Conservation (phyloP, 148 eudicot species). For the Beta vulgaris region DNA sequence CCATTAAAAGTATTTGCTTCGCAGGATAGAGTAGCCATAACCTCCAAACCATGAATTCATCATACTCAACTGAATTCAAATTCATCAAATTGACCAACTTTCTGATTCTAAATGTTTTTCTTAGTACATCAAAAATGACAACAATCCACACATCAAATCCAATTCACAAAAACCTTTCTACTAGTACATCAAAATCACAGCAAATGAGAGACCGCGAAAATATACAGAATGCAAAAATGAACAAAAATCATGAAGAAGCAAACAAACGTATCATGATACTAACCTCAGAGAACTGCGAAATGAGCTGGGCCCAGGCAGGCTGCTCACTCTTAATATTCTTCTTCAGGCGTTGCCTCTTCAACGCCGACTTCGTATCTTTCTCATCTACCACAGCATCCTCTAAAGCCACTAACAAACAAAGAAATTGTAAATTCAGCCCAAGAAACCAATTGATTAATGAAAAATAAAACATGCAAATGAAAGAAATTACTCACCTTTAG, state of each 20-base stretch:
- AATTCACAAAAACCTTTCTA: not conserved
- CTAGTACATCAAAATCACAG: too few species aligned
- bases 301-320: conserved; percentile 79
- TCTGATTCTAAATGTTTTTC: not conserved
- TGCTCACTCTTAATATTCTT: conserved; percentile 40
- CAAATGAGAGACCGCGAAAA: not conserved
- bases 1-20: not conserved
- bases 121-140: not conserved
- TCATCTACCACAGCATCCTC: conserved; percentile 38
- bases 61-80: not conserved
- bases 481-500: conserved; percentile 34
- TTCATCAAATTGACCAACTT: not conserved
- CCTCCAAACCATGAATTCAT: not conserved
- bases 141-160: not conserved
- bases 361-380: conserved; percentile 40
- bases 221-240: too few species aligned
- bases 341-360: conserved; percentile 49
- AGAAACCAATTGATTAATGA: not conserved
- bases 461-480: conserved; percentile 23
- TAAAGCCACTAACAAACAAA: not conserved
- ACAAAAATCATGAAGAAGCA: too few species aligned
- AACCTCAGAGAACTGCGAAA: conserved; percentile 84
- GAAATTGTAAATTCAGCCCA: not conserved
- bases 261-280: too few species aligned
- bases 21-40: too few species aligned